A percentile compares a stretch with the other conserved stretches of the same genome.
Conservation (phyloP, 2,329 filamentous ascomycete genomes). For the Fusarium heterosporum region DNA sequence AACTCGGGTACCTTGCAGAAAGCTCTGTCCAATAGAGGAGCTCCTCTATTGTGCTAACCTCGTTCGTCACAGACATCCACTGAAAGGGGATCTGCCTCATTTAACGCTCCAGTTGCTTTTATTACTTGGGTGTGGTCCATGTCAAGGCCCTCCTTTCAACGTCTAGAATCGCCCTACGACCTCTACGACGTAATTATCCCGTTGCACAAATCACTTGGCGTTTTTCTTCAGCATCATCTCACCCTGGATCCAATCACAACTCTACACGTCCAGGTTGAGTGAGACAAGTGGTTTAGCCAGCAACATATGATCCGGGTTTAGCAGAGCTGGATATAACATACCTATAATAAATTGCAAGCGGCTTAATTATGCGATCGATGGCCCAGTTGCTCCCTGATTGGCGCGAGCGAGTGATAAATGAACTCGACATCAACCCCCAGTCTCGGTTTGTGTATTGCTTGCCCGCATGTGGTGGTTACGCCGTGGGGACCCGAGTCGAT, state of each 20-base stretch:
- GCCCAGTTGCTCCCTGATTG: conserved; percentile 25
- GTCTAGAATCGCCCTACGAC: conserved; percentile 16
- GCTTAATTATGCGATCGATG: conserved; percentile 11
- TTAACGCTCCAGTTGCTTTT: conserved; percentile 36
- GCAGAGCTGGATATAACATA: conserved; percentile 26
- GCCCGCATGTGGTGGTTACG: conserved; percentile 32
- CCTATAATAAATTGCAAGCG: conserved; percentile 6
- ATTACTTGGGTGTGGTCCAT: conserved; percentile 28
- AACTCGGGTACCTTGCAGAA: conserved; percentile 43
- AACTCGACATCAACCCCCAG: conserved; percentile 20
- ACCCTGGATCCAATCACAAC: not conserved
- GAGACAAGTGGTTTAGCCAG: conserved; percentile 16
- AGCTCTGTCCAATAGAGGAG: conserved; percentile 30
- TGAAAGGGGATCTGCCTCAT: conserved; percentile 46
- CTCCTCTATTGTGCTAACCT: conserved; percentile 29
- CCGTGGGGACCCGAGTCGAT: conserved; percentile 35
- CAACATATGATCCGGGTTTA: conserved; percentile 7
- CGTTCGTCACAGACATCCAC: conserved; percentile 21
- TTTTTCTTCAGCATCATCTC: conserved; percentile 4
- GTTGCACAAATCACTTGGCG: conserved; percentile 30
- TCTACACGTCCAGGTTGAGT: not conserved
- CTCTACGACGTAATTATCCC: conserved; percentile 26
- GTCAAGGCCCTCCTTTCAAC: conserved; percentile 39
- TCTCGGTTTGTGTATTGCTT: conserved; percentile 22
- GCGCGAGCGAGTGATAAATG: conserved; percentile 14